Evolutionary conservation across 371 early-diverging fungal species (phyloP), one percentile per base, ranked within the genome.

Genomic region (Mortierella sp.): DNA sequence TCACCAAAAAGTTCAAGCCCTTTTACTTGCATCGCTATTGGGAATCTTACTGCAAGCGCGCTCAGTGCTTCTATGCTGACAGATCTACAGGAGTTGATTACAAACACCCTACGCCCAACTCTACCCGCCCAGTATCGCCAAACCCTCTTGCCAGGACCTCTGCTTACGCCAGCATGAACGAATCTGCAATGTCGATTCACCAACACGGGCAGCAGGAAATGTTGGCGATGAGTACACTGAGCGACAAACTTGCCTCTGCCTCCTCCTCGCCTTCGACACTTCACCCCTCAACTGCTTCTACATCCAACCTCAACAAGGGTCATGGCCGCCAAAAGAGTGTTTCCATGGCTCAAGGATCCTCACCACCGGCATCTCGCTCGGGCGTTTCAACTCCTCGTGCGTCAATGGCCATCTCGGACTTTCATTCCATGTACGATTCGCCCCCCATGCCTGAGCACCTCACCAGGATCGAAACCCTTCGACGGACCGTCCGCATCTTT

Each of bases 111-210:
- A 48, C 82, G 9, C 50, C 74, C 0, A 59, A 81, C 37, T 57
- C 64, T 91, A n/a, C 91, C 95, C 37, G 94, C 92, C 19, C 83
- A 96, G 26, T 96, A 95, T 77, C 84, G 31, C 83, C 83, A 11
- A 74, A 48, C 51, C 55, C 80, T 14, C 78, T 75, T 50, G 76
- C 84, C 46, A 77, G 81, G 43, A 57, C 75, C 0, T 75, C 80
- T 2, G 19, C 90, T 90, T 70, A 97, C 95, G 11, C 92, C 95
- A 71, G 89, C 97, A 21, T 95, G 96, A 83, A 96, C 95, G 40
- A 96, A 95, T 55, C 98, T 96, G 86, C 98, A 95, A 82, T 98
- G 97, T 28, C 92, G 95, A 26, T 94, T 93, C 31, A 95, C 95
- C 80, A 96, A 28, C 71, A 75, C 3, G 54, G 72, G 1, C 16